phyloP scores from a whole-genome alignment of 331 rosid genomes.

The Pyrus hybrid region DNA sequence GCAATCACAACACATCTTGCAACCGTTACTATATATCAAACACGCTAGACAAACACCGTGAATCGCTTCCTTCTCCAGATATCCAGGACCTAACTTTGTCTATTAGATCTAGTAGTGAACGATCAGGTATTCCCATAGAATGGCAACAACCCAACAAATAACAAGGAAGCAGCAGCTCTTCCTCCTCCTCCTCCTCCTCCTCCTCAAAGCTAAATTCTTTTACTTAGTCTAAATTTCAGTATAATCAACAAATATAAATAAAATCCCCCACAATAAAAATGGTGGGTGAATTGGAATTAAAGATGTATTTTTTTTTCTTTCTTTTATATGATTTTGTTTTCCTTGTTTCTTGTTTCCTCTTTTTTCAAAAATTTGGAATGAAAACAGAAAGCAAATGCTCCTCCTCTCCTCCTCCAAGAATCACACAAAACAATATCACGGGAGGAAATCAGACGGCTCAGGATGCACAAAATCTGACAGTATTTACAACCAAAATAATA shows the following conservation, averaged over 20 bases:
- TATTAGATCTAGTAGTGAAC: conserved; percentile 63
- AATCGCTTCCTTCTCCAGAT: conserved; percentile 40
- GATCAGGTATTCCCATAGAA: conserved; percentile 96
- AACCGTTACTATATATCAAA: conserved; percentile 46
- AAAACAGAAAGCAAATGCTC: conserved; percentile 12
- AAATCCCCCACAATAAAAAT: conserved; percentile 57
- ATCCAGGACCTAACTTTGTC: conserved; percentile 62
- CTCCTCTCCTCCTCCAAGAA: conserved; percentile 39
- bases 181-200: conserved; percentile 15
- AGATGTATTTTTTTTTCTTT: conserved; percentile 19
- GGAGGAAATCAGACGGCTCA: conserved; percentile 34
- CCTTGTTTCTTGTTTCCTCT: conserved; percentile 10
- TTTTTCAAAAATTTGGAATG: conserved; percentile 15
- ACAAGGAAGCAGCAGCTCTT: conserved; percentile 17
- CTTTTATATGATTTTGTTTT: conserved; percentile 6
- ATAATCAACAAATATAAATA: conserved; percentile 14
- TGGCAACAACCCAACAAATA: conserved; percentile 30
- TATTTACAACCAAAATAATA: conserved; percentile 45
- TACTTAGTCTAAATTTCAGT: conserved; percentile 21
- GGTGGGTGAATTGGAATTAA: conserved; percentile 43
- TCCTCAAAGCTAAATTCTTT: conserved; percentile 8
- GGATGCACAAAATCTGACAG: conserved; percentile 21
- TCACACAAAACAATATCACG: conserved; percentile 39
- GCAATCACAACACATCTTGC: conserved; percentile 71
- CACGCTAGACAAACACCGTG: conserved; percentile 21